Base-by-base conservation (phyloP, 495 filamentous ascomycete species). In the Cenococcum geophilum region DNA sequence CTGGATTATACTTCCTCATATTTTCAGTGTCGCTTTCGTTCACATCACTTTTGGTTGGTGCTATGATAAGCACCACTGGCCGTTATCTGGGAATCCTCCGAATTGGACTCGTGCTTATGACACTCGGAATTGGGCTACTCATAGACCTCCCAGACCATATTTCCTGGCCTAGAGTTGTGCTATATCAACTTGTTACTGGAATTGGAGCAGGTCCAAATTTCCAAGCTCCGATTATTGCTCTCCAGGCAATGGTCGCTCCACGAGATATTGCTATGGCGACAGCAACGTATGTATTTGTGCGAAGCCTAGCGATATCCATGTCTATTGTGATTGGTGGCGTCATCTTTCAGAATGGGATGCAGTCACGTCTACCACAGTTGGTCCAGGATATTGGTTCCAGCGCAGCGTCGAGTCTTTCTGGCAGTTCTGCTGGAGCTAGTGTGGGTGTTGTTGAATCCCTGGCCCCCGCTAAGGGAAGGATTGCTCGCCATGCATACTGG, bases 201-300 rank as follows among this genome's bases (percentile, higher is more conserved):
- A 52, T 78, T 6, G 82, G 82, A 35, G 75, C 82, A 18, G 82
- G 82, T 2, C 82, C 81, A 6, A 77, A 78, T 57, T 84, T 84
- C 70, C 80, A 83, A 61, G 72, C 81, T 0, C 82, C 83, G 1
- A 75, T 86, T 27, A 80, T 85, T 48, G 82, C 81, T 14, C 76
- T 83, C 43, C 82, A 85, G 59, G 76, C 79, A 27, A 76, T 77
- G 52, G 75, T 83, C 59, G 70, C 72, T 20, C 75, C 74, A 8
- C 16, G 36, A 22, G 68, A 72, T 54, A 67, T 65, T 14, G 60
- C 62, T 12, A 49, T 61, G 16, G 68, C 62, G 3, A 72, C 62
- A 10, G 59, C 62, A 11, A 58, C 62, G 23, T 72, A 70, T 47
- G 52, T 50, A 23, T 70, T 72, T 51, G 52, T 64, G 22, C 58